These are phyloP conservation scores for Exophiala dermatitidis DNA, from an alignment of 2,329 filamentous ascomycete species.

Conservation along the genomic window DNA sequence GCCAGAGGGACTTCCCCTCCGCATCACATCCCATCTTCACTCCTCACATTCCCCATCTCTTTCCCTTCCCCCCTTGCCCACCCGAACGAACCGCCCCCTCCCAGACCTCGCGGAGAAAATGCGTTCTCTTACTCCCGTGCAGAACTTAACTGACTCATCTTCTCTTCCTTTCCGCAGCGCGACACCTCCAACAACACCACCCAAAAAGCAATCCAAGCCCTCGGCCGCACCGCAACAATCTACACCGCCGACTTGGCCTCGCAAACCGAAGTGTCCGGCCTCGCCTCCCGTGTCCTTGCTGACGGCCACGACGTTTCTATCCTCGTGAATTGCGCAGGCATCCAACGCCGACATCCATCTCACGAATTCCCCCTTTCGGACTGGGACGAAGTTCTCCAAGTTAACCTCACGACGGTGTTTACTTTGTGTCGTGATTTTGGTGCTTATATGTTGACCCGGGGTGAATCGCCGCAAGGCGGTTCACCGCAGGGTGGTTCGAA, in stretches of 20 bases:
- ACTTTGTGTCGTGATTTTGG: slow-evolving; percentile 69
- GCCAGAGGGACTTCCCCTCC: too few species aligned
- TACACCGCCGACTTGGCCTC: slow-evolving; percentile 41
- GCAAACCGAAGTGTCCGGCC: slow-evolving; percentile 35
- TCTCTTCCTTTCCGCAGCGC: slow-evolving; percentile 32
- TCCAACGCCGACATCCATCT: slow-evolving; percentile 70
- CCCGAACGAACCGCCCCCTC: too few species aligned
- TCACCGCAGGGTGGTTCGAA: too few species aligned
- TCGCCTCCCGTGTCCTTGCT: slow-evolving; percentile 35
- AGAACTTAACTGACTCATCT: too few species aligned
- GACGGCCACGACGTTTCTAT: slow-evolving; percentile 59
- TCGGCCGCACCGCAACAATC: slow-evolving; percentile 38
- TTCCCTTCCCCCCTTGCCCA: too few species aligned
- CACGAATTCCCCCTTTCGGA: slow-evolving; percentile 68
- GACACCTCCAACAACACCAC: slow-evolving; percentile 44
- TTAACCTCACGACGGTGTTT: slow-evolving; percentile 80
- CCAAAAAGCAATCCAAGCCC: slow-evolving; percentile 33
- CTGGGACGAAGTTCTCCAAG: slow-evolving; percentile 75
- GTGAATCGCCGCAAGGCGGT: slow-evolving; percentile 28
- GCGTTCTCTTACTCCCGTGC: too few species aligned
- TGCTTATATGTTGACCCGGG: slow-evolving; percentile 64
- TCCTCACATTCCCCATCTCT: too few species aligned
- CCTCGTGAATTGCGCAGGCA: slow-evolving; percentile 78
- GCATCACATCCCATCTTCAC: too few species aligned
- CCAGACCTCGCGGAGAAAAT: too few species aligned